A percentile compares a stretch with the other conserved stretches of the same genome.
Conservation (phyloP, 1,139 yeast genomes). For the Sugiyamaella paludigena region DNA sequence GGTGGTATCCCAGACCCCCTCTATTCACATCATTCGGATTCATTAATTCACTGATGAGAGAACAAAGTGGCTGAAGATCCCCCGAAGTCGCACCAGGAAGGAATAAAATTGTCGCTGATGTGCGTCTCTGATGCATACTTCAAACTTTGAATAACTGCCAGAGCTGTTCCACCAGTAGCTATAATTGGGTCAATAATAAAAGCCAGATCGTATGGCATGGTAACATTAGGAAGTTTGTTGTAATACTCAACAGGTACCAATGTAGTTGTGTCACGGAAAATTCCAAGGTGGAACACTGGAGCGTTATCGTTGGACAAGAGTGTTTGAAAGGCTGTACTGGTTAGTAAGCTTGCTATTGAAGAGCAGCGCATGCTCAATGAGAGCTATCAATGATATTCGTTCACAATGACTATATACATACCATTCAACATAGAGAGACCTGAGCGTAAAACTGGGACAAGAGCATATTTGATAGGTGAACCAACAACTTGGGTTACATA, state of each 20-base stretch:
- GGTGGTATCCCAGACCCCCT: no score
- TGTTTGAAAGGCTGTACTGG: conserved; percentile 26
- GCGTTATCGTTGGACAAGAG: conserved; percentile 34
- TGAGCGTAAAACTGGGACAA: conserved; percentile 37
- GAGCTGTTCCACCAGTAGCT: conserved; percentile 41
- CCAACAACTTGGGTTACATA: conserved; percentile 18
- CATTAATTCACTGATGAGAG: no score
- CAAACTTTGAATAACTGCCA: conserved; percentile 36
- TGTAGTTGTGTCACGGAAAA: conserved; percentile 36
- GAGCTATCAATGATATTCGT: no score
- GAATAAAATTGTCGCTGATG: neutral
- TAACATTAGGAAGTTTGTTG: conserved; percentile 36
- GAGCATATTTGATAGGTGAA: conserved; percentile 28
- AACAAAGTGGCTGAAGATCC: no score
- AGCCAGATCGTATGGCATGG: conserved; percentile 29
- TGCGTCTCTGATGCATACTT: no score
- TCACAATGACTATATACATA: neutral
- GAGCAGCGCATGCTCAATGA: no score
- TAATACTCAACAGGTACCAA: conserved; percentile 39
- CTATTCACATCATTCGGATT: no score
- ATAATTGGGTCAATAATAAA: conserved; percentile 39
- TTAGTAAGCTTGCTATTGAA: no score
- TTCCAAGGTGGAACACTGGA: conserved; percentile 38
- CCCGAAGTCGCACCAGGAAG: no score
- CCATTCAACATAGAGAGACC: conserved; percentile 37